These are phyloP conservation scores for Colletotrichum abscissum DNA, from an alignment of 2,329 filamentous ascomycete species.

Conservation along the genomic window DNA sequence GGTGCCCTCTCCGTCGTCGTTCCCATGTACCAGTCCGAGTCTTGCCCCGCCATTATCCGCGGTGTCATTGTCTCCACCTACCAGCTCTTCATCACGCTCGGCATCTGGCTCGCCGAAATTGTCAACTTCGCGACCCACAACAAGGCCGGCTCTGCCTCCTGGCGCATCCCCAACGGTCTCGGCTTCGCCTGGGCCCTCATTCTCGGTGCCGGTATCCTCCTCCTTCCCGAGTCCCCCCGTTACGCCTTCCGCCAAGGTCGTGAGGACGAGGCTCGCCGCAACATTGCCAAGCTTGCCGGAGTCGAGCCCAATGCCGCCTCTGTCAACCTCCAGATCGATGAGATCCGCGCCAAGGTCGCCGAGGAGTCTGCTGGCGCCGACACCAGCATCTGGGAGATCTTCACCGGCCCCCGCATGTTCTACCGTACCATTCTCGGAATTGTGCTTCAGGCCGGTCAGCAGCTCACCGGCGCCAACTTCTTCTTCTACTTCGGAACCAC, in stretches of 20 bases:
- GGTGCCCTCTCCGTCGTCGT: constrained; percentile 73
- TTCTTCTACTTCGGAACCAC: constrained; percentile 76
- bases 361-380: constrained; percentile 58
- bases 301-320: constrained; percentile 50
- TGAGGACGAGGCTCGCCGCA: constrained; percentile 58
- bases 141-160: constrained; percentile 60
- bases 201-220: constrained; percentile 60
- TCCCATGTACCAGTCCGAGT: constrained; percentile 77
- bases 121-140: constrained; percentile 71
- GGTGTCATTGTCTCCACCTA: constrained; percentile 73
- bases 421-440: constrained; percentile 74
- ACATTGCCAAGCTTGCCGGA: constrained; percentile 59
- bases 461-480: constrained; percentile 76
- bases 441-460: constrained; percentile 72
- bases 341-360: constrained; percentile 63
- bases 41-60: constrained; percentile 71
- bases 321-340: constrained; percentile 60
- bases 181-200: constrained; percentile 66
- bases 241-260: constrained; percentile 60
- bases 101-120: constrained; percentile 70
- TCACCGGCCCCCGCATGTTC: constrained; percentile 74
- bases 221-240: constrained; percentile 67
- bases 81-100: constrained; percentile 77
- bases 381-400: constrained; percentile 68
- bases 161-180: constrained; percentile 72